Conservation (phyloP, 306 rosid species). For the Hippophae tibetana region DNA sequence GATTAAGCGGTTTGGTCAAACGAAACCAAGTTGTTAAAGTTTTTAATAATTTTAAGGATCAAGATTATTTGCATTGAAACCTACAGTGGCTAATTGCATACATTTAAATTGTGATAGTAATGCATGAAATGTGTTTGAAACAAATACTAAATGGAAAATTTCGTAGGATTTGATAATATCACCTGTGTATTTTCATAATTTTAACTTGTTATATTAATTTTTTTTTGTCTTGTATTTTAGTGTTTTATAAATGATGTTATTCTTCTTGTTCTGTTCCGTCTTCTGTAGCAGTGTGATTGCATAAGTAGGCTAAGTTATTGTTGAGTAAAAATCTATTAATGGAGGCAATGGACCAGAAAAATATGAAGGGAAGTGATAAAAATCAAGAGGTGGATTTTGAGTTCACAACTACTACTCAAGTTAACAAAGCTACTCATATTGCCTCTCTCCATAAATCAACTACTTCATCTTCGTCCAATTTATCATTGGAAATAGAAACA, state of each 20-base stretch:
- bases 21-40: neutral
- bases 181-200: too few relatives aligned
- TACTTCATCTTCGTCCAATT: constrained; percentile 21
- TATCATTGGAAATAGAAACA: constrained; percentile 19
- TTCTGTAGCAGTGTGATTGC: neutral
- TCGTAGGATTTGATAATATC: too few relatives aligned
- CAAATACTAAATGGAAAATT: too few relatives aligned
- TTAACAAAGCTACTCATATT: neutral
- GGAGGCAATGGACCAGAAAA: constrained; percentile 15
- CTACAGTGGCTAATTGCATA: too few relatives aligned
- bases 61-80: too few relatives aligned
- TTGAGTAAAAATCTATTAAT: neutral
- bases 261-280: neutral
- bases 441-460: constrained; percentile 8
- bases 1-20: neutral
- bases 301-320: neutral
- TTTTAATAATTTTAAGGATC: too few relatives aligned
- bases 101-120: too few relatives aligned
- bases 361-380: constrained; percentile 21
- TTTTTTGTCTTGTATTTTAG: too few relatives aligned
- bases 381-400: constrained; percentile 33
- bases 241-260: neutral
- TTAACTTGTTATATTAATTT: too few relatives aligned
- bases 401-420: constrained; percentile 2
- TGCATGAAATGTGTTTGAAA: too few relatives aligned